Evolutionary conservation across 148 eudicot species (phyloP), one percentile per base, ranked within the genome.

Genomic region (Agrostemma githago): DNA sequence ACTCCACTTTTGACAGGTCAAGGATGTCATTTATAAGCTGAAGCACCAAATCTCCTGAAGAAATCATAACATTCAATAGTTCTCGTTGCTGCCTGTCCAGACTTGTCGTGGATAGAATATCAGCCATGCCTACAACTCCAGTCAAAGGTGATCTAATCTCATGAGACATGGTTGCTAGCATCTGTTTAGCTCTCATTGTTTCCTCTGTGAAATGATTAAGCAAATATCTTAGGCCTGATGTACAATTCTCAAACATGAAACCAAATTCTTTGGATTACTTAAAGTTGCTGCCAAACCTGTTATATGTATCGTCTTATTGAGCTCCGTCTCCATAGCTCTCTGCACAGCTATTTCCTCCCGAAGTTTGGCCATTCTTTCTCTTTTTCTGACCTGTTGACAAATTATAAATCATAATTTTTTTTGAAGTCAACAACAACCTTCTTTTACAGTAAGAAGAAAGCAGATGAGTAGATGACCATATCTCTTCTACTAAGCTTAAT

Each of bases 141-240:
- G 94, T 84, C 74, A 93, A 77, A 53, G 98, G 98, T 60, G 98
- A 93, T 82, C 98, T 79, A 83, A 93, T 93, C 84, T 93, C 98
- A 76, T 93, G 98, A 38, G 98, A 93, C 98, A 93, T 93, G 62
- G 98, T 93, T 37, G 98, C 98, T 39, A 93, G 86, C 96, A 89
- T 89, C 83, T 93, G 88, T 78, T 93, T 93, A 16, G 94, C 96
- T 76, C 98, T 79, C 98, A 93, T 93, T 34, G 94, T 89, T 89
- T 93, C 96, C 96, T 93, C 98, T 93, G 81, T 71, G 66, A 70
- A 71, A 77, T 70, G 40, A 39, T 76, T 26, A 39, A 62, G 19
- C 39, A 60, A 58, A 41, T 21, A 78, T 68, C 0, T 7, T 56
- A 64, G 58, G 65, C 53, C 5, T 75, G 75, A 71, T 40, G 4